Percentiles rank a stretch among this genome's conserved stretches.
Conservation (phyloP, 768 basidiomycete species). For the Macrolepiota albuminosa region DNA sequence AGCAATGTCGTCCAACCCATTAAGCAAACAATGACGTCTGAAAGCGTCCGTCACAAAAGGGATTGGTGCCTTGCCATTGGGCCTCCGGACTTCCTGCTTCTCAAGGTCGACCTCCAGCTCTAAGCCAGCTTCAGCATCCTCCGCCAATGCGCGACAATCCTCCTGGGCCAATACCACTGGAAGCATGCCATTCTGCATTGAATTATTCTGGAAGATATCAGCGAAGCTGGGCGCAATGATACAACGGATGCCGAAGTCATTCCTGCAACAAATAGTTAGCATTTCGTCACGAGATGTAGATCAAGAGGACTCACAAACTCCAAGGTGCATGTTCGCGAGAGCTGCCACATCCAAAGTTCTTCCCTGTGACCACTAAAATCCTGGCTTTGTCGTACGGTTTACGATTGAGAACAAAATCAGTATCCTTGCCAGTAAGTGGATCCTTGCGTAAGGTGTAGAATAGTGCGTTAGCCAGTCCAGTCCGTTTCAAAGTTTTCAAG, state of each 20-base stretch:
- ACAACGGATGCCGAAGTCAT: constrained; percentile 88
- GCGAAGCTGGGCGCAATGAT: constrained; percentile 87
- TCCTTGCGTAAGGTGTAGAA: constrained; percentile 82
- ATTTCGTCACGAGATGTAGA: not conserved
- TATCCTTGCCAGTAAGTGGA: constrained; percentile 71
- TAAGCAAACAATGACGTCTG: constrained; percentile 89
- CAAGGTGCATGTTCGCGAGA: constrained; percentile 91
- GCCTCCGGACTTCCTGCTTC: constrained; percentile 70
- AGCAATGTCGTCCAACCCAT: constrained; percentile 95
- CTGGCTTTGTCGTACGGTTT: constrained; percentile 70
- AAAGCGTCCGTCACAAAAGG: constrained; percentile 84
- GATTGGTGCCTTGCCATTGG: constrained; percentile 68
- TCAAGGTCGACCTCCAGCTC: constrained; percentile 85
- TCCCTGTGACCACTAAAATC: constrained; percentile 79
- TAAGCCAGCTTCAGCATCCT: constrained; percentile 70
- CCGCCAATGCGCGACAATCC: constrained; percentile 66
- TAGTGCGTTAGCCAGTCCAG: constrained; percentile 77
- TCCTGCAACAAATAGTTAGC: constrained; percentile 32
- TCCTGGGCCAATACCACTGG: constrained; percentile 67
- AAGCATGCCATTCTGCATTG: constrained; percentile 93
- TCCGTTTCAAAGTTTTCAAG: constrained; percentile 87
- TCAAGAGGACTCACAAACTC: constrained; percentile 56
- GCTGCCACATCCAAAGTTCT: constrained; percentile 90
- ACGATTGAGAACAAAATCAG: constrained; percentile 82
- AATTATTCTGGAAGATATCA: constrained; percentile 86